Base-by-base conservation (phyloP, 2,329 filamentous ascomycete genomes). In the Ophiocordyceps sinensis region DNA sequence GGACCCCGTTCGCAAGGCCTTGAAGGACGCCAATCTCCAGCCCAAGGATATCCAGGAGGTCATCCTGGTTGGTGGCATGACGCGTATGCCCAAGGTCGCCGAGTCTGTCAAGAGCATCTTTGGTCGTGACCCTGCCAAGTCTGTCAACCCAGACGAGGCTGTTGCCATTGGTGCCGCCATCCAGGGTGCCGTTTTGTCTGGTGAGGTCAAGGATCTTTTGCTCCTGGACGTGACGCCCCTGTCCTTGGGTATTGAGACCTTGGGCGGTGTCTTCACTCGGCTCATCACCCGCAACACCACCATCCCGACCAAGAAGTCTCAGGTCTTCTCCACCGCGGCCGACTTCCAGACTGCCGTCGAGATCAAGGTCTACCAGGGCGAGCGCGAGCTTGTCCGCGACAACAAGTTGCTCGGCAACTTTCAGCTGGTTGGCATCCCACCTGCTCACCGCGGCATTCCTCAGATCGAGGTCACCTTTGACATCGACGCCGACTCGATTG, bases 291-390 rank as follows among this genome's bases (percentile, higher is more conserved):
- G 89, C 56, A 96, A 96, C 78, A 96, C 89, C 59, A 95, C 89
- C 51, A 96, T 96, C 61, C 89, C 89, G 43, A 96, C 89, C 70
- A 95, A 95, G 82, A 96, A 96, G 75, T 95, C 88, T 12, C 87
- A 95, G 71, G 80, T 88, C 60, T 96, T 96, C 79, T 95, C 88
- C 43, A 96, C 89, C 40, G 88, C 88, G 41, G 88, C 89, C 52
- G 89, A 96, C 65, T 94, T 93, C 84, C 89, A 96, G 75, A 94
- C 85, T 48, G 89, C 88, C 53, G 89, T 96, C 59, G 88, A 95
- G 75, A 96, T 96, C 75, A 95, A 96, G 84, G 89, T 96, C 49
- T 96, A 80, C 83, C 88, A 96, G 80, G 89, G 89, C 75, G 89
- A 96, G 78, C 89, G 89, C 85, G 88, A 95, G 74, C 86, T 95